Evolutionary conservation across 1,284 basidiomycete genomes (phyloP).

Genomic region (Cryptococcus floricola): DNA sequence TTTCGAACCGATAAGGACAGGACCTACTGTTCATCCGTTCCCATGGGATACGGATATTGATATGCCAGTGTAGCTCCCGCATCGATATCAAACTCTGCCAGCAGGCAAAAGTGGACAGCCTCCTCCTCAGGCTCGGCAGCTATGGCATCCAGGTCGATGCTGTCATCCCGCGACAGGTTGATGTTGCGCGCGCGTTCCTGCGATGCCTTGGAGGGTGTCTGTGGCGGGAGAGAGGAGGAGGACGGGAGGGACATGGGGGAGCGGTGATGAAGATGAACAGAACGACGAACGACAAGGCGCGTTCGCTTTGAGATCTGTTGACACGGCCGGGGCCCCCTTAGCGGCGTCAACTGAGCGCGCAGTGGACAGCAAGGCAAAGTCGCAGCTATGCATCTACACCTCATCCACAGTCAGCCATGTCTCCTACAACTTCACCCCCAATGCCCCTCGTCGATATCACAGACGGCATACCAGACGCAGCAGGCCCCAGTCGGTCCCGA

Average conservation of each 20-base stretch:
- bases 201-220: slow-evolving; percentile 13
- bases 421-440: background rate
- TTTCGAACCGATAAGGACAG: background rate
- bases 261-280: background rate
- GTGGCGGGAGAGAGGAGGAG: slow-evolving; percentile 6
- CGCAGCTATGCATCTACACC: slow-evolving; percentile 1
- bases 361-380: background rate
- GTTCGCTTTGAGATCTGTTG: background rate
- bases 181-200: slow-evolving; percentile 16
- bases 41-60: slow-evolving; percentile 87
- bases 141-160: slow-evolving; percentile 1
- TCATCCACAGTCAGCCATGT: background rate
- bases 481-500: slow-evolving; percentile 4
- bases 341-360: background rate
- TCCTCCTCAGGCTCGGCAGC: slow-evolving; percentile 44
- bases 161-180: slow-evolving; percentile 5
- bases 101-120: slow-evolving; percentile 84
- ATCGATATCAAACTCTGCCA: slow-evolving; percentile 95
- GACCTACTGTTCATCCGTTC: slow-evolving; percentile 81
- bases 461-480: background rate
- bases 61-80: slow-evolving; percentile 84
- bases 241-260: slow-evolving; percentile 8
- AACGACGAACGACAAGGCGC: background rate
- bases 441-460: slow-evolving; percentile 1
- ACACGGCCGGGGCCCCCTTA: background rate